Conservation (phyloP, 1,284 basidiomycete species). For the Cutaneotrichosporon cutaneum region DNA sequence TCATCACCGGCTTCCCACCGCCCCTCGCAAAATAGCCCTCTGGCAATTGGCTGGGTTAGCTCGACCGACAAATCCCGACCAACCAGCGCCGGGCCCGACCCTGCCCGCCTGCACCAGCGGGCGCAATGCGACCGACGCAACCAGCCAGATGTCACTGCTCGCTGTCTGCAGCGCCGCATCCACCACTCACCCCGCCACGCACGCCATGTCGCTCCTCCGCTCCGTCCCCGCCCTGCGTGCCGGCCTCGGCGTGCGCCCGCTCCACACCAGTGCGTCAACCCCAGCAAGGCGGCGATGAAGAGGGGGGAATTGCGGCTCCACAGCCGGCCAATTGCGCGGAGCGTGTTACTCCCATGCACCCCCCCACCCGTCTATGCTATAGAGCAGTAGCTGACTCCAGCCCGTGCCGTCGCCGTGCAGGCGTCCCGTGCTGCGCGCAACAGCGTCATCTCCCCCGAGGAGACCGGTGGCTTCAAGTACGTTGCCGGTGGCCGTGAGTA, state of each 20-base stretch:
- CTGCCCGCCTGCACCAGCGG: not conserved
- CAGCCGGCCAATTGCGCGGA: no score
- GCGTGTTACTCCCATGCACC: not conserved
- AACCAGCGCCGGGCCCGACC: not conserved
- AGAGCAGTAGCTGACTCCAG: conserved; percentile 27
- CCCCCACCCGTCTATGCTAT: not conserved
- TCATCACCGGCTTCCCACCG: not conserved
- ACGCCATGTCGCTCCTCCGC: conserved; percentile 44
- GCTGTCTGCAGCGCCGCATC: conserved; percentile 8
- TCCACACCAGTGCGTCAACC: conserved; percentile 42
- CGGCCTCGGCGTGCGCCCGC: conserved; percentile 38
- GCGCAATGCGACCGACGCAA: not conserved
- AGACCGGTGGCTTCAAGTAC: conserved; percentile 54
- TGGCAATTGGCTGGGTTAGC: not conserved
- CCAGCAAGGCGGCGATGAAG: not conserved
- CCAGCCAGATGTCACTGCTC: not conserved
- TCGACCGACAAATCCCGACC: conserved; percentile 1
- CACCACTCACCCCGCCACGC: conserved; percentile 13
- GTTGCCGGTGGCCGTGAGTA: conserved; percentile 38
- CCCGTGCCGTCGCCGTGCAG: conserved; percentile 39
- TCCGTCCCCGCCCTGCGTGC: conserved; percentile 29
- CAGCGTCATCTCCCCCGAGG: conserved; percentile 37
- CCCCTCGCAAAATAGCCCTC: not conserved
- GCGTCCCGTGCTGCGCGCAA: conserved; percentile 31
- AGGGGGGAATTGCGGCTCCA: no score